phyloP scores from a whole-genome alignment of 2,329 filamentous ascomycete species.

The Xylariomycetidae sp. region DNA sequence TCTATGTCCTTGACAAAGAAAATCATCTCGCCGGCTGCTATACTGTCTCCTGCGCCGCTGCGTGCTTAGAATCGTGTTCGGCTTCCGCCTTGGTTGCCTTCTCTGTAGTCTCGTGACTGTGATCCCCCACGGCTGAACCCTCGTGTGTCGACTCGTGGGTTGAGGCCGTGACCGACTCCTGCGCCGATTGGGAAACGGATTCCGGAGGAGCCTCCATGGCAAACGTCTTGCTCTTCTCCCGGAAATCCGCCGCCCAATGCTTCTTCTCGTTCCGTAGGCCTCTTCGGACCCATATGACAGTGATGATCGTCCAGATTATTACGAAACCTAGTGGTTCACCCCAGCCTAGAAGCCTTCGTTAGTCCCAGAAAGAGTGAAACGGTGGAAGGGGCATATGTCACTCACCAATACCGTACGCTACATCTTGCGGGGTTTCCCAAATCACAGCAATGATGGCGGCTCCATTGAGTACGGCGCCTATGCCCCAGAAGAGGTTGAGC shows the following conservation, averaged over 20 bases:
- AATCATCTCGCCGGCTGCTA: no score
- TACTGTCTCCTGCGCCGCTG: no score
- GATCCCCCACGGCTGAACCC: no score
- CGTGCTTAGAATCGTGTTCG: no score
- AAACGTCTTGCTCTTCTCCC: no score
- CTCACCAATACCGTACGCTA: slow-evolving; percentile 39
- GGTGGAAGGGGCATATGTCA: slow-evolving; percentile 1
- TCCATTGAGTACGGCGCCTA: slow-evolving; percentile 41
- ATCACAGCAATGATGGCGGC: slow-evolving; percentile 40
- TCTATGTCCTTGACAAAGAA: no score
- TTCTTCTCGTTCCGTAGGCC: slow-evolving; percentile 18
- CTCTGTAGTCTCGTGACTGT: no score
- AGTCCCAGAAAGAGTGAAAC: background rate
- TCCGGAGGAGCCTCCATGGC: no score
- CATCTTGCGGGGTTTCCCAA: slow-evolving; percentile 39
- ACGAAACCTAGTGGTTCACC: slow-evolving; percentile 21
- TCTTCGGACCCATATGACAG: slow-evolving; percentile 19
- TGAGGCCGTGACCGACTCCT: no score
- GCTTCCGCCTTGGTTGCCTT: no score
- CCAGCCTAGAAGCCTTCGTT: slow-evolving; percentile 15
- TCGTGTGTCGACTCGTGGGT: no score
- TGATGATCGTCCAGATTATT: slow-evolving; percentile 20
- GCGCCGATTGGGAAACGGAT: no score
- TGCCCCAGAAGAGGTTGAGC: slow-evolving; percentile 52
- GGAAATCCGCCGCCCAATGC: slow-evolving; percentile 10